These are phyloP conservation scores for Astraeus odoratus DNA, from an alignment of 768 basidiomycete genomes.

Conservation along the genomic window DNA sequence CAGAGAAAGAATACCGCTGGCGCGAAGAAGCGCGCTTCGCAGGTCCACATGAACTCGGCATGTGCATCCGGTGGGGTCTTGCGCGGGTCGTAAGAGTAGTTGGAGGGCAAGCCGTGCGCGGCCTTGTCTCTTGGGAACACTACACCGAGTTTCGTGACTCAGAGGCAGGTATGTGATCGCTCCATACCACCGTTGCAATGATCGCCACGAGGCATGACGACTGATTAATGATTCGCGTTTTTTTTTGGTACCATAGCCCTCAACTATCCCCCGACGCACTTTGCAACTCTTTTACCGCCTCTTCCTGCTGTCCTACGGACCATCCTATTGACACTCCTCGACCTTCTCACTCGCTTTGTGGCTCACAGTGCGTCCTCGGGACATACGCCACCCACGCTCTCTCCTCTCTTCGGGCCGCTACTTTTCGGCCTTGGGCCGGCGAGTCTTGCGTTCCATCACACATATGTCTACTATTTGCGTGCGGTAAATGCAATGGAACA, in stretches of 20 bases:
- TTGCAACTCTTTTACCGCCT: conserved; percentile 56
- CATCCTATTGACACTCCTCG: conserved; percentile 63
- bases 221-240: conserved; percentile 17
- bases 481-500: conserved; percentile 88
- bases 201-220: conserved; percentile 15
- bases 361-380: conserved; percentile 83
- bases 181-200: conserved; percentile 15
- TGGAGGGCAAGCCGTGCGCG: conserved; percentile 68
- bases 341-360: conserved; percentile 75
- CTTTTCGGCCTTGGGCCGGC: conserved; percentile 73
- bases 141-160: conserved; percentile 78
- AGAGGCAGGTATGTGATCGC: conserved; percentile 62
- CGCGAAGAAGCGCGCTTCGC: conserved; percentile 80
- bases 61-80: conserved; percentile 90
- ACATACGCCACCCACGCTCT: conserved; percentile 85
- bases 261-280: conserved; percentile 66
- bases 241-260: conserved; percentile 37
- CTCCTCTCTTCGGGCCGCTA: conserved; percentile 83
- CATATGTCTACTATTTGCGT: conserved; percentile 69
- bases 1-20: conserved; percentile 51
- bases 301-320: conserved; percentile 49
- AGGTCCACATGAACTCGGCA: conserved; percentile 81
- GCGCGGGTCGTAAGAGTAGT: conserved; percentile 69
- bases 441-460: conserved; percentile 44
- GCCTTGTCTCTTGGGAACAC: conserved; percentile 77